A percentile compares a stretch with the other conserved stretches of the same genome.
These are phyloP conservation scores for Aureobasidium sp. DNA, from an alignment of 2,329 filamentous ascomycete species.

Conservation along the genomic window DNA sequence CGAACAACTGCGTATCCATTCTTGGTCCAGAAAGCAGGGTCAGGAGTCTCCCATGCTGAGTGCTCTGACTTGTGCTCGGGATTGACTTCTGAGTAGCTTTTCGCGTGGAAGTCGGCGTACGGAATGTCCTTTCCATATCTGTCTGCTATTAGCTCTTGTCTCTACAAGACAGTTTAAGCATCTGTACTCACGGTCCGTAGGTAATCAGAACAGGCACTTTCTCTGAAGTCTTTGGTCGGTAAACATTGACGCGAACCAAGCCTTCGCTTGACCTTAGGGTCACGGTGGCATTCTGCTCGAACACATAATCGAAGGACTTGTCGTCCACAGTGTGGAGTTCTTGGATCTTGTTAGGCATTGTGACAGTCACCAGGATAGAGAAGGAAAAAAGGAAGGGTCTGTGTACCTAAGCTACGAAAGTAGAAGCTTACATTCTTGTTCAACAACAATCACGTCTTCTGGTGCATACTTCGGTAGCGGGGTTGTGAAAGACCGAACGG, in stretches of 20 bases:
- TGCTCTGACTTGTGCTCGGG: constrained; percentile 33
- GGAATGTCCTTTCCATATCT: constrained; percentile 62
- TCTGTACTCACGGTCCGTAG: constrained; percentile 47
- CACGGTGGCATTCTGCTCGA: constrained; percentile 27
- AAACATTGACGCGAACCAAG: constrained; percentile 28
- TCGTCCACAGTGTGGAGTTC: constrained; percentile 26
- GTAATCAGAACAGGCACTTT: constrained; percentile 57
- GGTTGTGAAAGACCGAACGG: neutral
- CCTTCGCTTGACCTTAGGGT: constrained; percentile 24
- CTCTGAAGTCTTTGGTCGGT: constrained; percentile 25
- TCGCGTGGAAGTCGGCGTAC: constrained; percentile 49
- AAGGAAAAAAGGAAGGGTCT: neutral
- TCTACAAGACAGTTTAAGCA: fast-evolving
- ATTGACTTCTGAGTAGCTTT: constrained; percentile 39
- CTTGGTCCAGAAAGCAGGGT: constrained; percentile 31
- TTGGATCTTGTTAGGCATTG: constrained; percentile 27
- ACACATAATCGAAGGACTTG: constrained; percentile 26
- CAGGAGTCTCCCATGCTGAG: constrained; percentile 39
- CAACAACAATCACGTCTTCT: neutral
- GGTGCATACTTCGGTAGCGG: neutral
- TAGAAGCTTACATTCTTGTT: constrained; percentile 8
- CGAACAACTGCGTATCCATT: constrained; percentile 26
- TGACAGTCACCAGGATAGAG: neutral
- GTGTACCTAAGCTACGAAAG: neutral
- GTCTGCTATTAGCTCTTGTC: neutral